A percentile compares a stretch with the other conserved stretches of the same genome.
phyloP scores from a whole-genome alignment of 164 flowering plant genomes.

The Litsea cubeba region DNA sequence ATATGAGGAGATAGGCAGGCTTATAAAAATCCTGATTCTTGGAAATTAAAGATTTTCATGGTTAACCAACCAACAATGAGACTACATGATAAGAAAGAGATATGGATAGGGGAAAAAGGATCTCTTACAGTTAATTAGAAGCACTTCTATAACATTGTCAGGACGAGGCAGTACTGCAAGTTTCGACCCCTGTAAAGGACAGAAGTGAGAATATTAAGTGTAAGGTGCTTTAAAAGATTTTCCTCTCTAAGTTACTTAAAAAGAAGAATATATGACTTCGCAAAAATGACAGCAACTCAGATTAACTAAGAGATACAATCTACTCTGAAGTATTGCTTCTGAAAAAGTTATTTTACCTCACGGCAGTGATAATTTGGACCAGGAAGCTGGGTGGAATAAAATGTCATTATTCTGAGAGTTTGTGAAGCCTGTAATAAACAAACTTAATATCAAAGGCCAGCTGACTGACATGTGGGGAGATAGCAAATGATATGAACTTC shows the following conservation, averaged over 20 bases:
- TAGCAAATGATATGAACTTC: neutral
- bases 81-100: neutral
- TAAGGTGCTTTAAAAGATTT: neutral
- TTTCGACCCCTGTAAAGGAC: slow-evolving; percentile 65
- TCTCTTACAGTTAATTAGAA: slow-evolving; percentile 63
- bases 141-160: slow-evolving; percentile 54
- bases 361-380: slow-evolving; percentile 99
- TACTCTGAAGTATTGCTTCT: neutral
- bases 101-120: neutral
- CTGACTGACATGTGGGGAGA: neutral
- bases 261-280: neutral
- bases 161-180: slow-evolving; percentile 91
- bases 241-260: neutral
- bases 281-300: neutral
- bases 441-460: neutral
- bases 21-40: neutral
- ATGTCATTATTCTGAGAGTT: slow-evolving; percentile 73
- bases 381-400: slow-evolving; percentile 96
- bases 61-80: too few species aligned
- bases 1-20: too few species aligned
- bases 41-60: neutral
- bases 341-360: slow-evolving; percentile 47
- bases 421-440: slow-evolving; percentile 65
- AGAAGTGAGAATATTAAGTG: neutral
- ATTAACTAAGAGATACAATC: neutral